Conservation (phyloP, 768 basidiomycete genomes). For the Hypsizygus marmoreus region DNA sequence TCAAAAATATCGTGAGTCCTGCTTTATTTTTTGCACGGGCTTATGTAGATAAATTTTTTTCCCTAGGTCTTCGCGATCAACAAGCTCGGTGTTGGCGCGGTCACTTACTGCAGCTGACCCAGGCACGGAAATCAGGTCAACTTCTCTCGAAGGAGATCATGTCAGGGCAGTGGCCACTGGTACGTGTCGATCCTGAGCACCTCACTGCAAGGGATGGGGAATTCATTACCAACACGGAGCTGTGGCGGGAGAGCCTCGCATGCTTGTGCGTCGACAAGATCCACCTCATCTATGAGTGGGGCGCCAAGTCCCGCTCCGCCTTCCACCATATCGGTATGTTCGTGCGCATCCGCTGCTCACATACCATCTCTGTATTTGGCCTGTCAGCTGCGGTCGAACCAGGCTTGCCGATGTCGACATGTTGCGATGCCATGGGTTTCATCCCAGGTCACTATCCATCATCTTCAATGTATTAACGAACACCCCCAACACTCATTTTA, state of each 20-base stretch:
- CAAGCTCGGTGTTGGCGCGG: slow-evolving; percentile 6
- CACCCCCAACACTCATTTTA: neutral
- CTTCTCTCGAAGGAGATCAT: slow-evolving; percentile 6
- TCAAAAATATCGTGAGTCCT: slow-evolving; percentile 19
- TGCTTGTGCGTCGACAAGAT: too few relatives aligned
- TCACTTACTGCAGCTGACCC: slow-evolving; percentile 9
- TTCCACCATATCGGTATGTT: neutral
- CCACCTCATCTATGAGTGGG: slow-evolving; percentile 20
- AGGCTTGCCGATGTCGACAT: neutral
- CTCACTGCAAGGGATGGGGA: slow-evolving; percentile 17
- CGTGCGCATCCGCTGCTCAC: slow-evolving; percentile 1
- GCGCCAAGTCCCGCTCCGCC: too few relatives aligned
- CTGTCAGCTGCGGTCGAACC: neutral
- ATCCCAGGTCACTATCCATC: neutral
- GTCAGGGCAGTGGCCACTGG: slow-evolving; percentile 16
- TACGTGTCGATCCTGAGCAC: slow-evolving; percentile 23
- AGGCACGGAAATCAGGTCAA: too few relatives aligned
- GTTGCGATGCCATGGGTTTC: slow-evolving; percentile 3
- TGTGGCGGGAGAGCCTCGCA: slow-evolving; percentile 14
- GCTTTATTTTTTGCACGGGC: too few relatives aligned
- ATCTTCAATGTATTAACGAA: slow-evolving; percentile 1
- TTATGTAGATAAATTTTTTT: neutral
- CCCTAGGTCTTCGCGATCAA: slow-evolving; percentile 15
- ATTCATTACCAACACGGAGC: neutral
- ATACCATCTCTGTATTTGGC: slow-evolving; percentile 1